A percentile compares a stretch with the other conserved stretches of the same genome.
Evolutionary conservation across 1,284 basidiomycete species (phyloP).

Genomic region (Cryptococcus sp.): DNA sequence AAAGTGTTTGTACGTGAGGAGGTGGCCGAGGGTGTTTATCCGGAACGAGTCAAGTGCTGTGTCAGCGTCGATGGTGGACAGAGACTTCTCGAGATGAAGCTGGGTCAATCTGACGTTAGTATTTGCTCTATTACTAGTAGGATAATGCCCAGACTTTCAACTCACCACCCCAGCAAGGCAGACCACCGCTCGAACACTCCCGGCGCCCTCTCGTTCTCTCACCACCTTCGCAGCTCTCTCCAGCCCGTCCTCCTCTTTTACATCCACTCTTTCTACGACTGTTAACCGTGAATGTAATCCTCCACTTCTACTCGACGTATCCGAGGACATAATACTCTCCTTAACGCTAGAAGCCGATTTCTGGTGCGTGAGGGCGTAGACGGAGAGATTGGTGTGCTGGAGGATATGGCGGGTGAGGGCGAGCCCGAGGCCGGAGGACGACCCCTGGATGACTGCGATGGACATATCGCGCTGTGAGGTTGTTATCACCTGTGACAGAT

Average conservation of each 20-base stretch:
- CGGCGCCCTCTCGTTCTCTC: conserved; percentile 46
- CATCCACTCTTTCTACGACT: conserved; percentile 49
- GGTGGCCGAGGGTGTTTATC: conserved; percentile 55
- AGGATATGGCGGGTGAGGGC: conserved; percentile 43
- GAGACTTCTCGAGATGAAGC: conserved; percentile 54
- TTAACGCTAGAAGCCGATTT: conserved; percentile 36
- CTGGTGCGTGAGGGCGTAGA: conserved; percentile 52
- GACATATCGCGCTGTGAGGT: conserved; percentile 24
- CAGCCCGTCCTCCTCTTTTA: conserved; percentile 48
- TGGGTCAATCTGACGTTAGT: conserved; percentile 12
- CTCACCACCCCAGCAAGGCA: conserved; percentile 53
- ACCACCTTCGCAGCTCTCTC: conserved; percentile 46
- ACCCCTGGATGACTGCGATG: conserved; percentile 41
- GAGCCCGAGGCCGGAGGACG: conserved; percentile 31
- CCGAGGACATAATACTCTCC: conserved; percentile 14
- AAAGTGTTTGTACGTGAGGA: conserved; percentile 55
- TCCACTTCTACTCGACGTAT: not conserved
- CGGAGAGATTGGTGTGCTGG: conserved; percentile 45
- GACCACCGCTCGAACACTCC: conserved; percentile 48
- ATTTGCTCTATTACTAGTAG: too few species aligned
- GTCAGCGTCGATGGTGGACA: conserved; percentile 47
- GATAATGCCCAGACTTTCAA: not conserved
- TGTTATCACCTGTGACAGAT: not conserved
- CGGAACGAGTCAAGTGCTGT: conserved; percentile 36
- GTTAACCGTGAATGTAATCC: conserved; percentile 38